Percentiles rank a stretch among this genome's conserved stretches.
These are phyloP conservation scores for Gracilaria gracilis DNA, from an alignment of 23 red algal genomes.

Conservation along the genomic window DNA sequence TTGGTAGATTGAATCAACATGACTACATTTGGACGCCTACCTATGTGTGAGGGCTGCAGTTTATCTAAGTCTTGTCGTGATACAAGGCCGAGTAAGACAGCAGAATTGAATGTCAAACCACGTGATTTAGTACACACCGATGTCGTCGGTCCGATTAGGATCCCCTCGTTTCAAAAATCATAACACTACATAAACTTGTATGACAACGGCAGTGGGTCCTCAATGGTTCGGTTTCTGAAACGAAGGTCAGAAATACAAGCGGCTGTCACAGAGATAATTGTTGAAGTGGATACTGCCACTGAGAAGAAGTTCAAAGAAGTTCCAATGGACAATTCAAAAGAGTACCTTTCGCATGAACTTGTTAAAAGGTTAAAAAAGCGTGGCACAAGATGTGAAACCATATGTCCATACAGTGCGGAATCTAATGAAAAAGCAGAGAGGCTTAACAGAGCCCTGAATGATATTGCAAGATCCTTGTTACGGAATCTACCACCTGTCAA, in stretches of 20 bases:
- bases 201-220: constrained; percentile 20
- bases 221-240: constrained; percentile 8
- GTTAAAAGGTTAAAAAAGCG: constrained; percentile 11
- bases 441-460: constrained; percentile 26
- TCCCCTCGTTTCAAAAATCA: neutral
- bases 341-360: constrained; percentile 4
- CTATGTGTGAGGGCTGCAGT: constrained; percentile 7
- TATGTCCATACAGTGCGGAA: constrained; percentile 11
- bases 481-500: neutral
- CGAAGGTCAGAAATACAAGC: constrained; percentile 7
- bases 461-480: constrained; percentile 4
- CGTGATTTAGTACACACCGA: neutral
- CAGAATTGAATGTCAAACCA: neutral
- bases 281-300: neutral
- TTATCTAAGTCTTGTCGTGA: neutral
- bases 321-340: constrained; percentile 25
- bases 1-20: constrained; percentile 32
- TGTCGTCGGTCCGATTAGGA: neutral
- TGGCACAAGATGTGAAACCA: constrained; percentile 8
- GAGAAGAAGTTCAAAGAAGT: neutral
- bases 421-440: constrained; percentile 25
- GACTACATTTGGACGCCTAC: neutral
- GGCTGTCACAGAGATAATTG: neutral
- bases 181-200: constrained; percentile 24
- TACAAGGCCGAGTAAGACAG: neutral